These are phyloP conservation scores for Rhizophagus clarus DNA, from an alignment of 192 early-diverging fungal species.

Conservation along the genomic window DNA sequence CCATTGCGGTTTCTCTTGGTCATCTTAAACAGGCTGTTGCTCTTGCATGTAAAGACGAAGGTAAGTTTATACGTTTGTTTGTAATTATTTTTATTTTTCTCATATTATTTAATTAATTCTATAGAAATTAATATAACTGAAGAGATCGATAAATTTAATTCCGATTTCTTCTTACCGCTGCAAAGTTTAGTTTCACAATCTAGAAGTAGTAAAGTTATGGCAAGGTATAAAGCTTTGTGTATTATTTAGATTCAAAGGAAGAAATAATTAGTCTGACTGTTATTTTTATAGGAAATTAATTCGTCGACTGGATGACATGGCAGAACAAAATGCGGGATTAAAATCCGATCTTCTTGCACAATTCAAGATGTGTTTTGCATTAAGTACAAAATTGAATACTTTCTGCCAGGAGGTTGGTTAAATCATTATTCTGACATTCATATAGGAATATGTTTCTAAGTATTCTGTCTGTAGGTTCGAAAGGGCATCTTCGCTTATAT, in stretches of 20 bases:
- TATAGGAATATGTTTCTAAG: neutral
- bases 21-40: slow-evolving; percentile 48
- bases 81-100: neutral
- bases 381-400: slow-evolving; percentile 50
- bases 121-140: slow-evolving; percentile 45
- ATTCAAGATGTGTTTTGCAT: slow-evolving; percentile 48
- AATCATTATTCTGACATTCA: slow-evolving; percentile 16
- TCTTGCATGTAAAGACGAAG: slow-evolving; percentile 40
- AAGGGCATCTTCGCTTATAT: slow-evolving; percentile 47
- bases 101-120: slow-evolving; percentile 9
- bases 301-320: slow-evolving; percentile 65
- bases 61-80: slow-evolving; percentile 28
- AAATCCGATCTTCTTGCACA: slow-evolving; percentile 50
- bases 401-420: slow-evolving; percentile 51
- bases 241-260: neutral
- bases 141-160: slow-evolving; percentile 44
- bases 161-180: slow-evolving; percentile 51
- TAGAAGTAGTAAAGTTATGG: slow-evolving; percentile 58
- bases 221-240: slow-evolving; percentile 41
- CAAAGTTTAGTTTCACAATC: slow-evolving; percentile 41
- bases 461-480: slow-evolving; percentile 32
- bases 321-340: slow-evolving; percentile 46
- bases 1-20: slow-evolving; percentile 59
- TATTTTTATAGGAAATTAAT: slow-evolving; percentile 56
- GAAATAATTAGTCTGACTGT: neutral